Evolutionary conservation across 352 stramenopile species (phyloP).

Genomic region (Globisporangium ultimum): DNA sequence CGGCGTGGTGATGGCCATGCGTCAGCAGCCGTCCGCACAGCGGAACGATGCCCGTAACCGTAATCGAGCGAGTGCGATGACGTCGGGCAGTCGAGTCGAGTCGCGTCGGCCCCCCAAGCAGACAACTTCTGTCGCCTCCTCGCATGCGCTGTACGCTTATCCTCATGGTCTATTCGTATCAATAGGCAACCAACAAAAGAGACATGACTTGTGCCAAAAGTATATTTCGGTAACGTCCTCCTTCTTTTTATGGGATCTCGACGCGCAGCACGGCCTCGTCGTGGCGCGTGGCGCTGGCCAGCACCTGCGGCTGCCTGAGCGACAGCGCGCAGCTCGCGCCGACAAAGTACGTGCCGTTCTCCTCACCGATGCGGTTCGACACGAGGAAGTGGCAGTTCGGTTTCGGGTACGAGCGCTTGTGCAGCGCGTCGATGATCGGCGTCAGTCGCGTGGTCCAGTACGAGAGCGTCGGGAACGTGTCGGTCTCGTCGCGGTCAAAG

Average conservation of each 20-base stretch:
- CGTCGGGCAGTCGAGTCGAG: not conserved
- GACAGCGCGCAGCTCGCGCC: slow-evolving; percentile 73
- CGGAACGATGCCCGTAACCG: not conserved
- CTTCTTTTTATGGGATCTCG: slow-evolving; percentile 41
- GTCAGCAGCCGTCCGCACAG: not conserved
- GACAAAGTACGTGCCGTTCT: slow-evolving; percentile 82
- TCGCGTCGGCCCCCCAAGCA: no score
- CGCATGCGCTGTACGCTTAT: not conserved
- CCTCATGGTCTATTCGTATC: not conserved
- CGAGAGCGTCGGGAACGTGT: slow-evolving; percentile 45
- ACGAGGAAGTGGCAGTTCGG: slow-evolving; percentile 69
- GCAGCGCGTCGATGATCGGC: slow-evolving; percentile 49
- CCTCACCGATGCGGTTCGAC: slow-evolving; percentile 71
- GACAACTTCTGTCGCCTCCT: not conserved
- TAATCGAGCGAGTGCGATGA: not conserved
- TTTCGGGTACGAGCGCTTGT: slow-evolving; percentile 31
- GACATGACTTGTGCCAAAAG: no score
- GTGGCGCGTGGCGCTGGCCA: slow-evolving; percentile 42
- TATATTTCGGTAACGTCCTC: not conserved
- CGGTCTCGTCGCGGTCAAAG: slow-evolving; percentile 48
- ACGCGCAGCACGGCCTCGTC: slow-evolving; percentile 61
- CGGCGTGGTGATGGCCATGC: not conserved
- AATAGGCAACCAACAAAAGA: no score
- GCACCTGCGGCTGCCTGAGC: slow-evolving; percentile 48
- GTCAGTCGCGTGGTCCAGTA: slow-evolving; percentile 74